These are phyloP conservation scores for Phialophora tarda DNA, from an alignment of 2,329 filamentous ascomycete species.

Conservation along the genomic window DNA sequence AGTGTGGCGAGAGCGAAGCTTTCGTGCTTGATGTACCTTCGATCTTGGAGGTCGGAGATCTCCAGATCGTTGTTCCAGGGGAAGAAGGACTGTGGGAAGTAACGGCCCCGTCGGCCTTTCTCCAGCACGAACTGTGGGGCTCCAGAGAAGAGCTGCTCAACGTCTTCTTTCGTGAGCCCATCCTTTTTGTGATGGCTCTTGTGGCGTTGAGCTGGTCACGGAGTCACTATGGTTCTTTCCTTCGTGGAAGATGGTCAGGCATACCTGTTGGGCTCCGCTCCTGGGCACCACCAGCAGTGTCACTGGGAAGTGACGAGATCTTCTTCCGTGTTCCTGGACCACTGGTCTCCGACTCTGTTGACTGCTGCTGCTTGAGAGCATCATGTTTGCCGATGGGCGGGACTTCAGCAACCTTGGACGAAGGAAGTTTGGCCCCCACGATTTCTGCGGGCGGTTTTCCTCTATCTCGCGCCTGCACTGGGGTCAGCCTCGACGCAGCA, in stretches of 20 bases:
- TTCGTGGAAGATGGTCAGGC: background rate
- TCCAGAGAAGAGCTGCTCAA: constrained; percentile 50
- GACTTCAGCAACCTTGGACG: constrained; percentile 27
- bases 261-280: background rate
- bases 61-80: constrained; percentile 51
- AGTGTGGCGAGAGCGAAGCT: constrained; percentile 51
- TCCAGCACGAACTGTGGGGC: constrained; percentile 54
- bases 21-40: constrained; percentile 48
- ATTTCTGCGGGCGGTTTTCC: background rate
- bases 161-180: constrained; percentile 46
- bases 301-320: background rate
- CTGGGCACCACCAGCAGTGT: background rate
- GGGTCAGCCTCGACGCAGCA: background rate
- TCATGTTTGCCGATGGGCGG: background rate
- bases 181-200: constrained; percentile 8
- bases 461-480: constrained; percentile 8
- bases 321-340: background rate
- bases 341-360: background rate
- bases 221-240: background rate
- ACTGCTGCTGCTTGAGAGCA: background rate
- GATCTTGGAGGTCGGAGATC: constrained; percentile 50
- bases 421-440: constrained; percentile 4
- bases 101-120: constrained; percentile 48
- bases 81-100: constrained; percentile 53
- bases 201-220: background rate